Evolutionary conservation across 768 basidiomycete genomes (phyloP).

Genomic region (Strobilomyces dryophilus): DNA sequence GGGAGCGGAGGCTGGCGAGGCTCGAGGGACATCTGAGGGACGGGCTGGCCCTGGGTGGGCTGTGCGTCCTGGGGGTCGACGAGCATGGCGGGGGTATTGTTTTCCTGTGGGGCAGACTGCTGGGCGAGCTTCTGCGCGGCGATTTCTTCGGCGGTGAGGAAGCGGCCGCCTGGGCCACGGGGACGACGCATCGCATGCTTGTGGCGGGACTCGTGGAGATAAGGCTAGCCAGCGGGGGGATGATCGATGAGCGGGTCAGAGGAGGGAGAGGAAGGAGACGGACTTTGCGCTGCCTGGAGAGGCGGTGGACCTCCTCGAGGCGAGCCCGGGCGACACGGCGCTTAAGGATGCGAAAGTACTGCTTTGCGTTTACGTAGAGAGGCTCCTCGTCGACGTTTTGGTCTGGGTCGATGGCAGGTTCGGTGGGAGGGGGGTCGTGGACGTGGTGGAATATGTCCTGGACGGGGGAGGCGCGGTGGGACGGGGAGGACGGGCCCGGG

Average conservation of each 20-base stretch:
- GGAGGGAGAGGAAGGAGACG: background rate
- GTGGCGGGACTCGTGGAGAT: slow-evolving; percentile 96
- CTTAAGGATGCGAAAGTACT: slow-evolving; percentile 98
- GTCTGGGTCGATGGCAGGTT: slow-evolving; percentile 34
- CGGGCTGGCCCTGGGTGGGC: slow-evolving; percentile 7
- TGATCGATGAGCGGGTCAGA: slow-evolving; percentile 3
- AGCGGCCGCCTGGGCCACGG: slow-evolving; percentile 94
- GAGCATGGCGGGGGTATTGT: slow-evolving; percentile 15
- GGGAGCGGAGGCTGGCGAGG: slow-evolving; percentile 14
- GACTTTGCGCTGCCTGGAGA: slow-evolving; percentile 92
- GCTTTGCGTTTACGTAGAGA: slow-evolving; percentile 98
- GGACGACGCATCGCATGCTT: slow-evolving; percentile 98
- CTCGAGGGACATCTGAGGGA: slow-evolving; percentile 2
- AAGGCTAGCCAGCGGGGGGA: slow-evolving; percentile 56
- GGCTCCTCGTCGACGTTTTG: slow-evolving; percentile 84
- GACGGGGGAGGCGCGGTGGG: slow-evolving; percentile 26
- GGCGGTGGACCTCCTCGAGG: slow-evolving; percentile 88
- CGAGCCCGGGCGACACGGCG: slow-evolving; percentile 86
- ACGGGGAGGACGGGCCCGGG: slow-evolving; percentile 28
- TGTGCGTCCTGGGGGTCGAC: slow-evolving; percentile 16
- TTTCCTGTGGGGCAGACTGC: slow-evolving; percentile 25
- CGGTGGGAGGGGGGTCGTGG: slow-evolving; percentile 15
- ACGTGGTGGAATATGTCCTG: slow-evolving; percentile 32
- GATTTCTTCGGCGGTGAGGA: slow-evolving; percentile 95
- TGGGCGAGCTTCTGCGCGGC: slow-evolving; percentile 64